Conservation (phyloP, 805 yeast genomes). For the Lipomyces anomalus region DNA sequence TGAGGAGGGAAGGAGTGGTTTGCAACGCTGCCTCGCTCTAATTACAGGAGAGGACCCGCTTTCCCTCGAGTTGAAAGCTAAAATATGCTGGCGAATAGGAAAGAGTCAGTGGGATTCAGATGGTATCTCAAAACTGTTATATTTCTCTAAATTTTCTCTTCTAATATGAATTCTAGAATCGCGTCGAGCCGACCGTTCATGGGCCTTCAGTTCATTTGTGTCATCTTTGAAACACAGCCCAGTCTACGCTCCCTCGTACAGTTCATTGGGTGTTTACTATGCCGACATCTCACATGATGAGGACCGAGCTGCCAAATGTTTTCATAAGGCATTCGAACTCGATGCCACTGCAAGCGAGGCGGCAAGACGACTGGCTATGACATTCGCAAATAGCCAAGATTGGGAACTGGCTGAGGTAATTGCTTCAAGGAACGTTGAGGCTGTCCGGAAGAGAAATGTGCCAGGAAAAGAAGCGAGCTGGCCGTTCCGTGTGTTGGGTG, state of each 20-base stretch:
- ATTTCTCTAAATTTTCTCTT: background rate
- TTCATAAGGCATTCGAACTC: constrained; percentile 81
- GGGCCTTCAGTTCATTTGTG: constrained; percentile 51
- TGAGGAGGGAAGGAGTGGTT: constrained; percentile 47
- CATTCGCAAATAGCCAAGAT: constrained; percentile 60
- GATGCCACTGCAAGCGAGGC: constrained; percentile 72
- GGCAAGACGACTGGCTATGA: constrained; percentile 63
- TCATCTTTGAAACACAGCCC: constrained; percentile 58
- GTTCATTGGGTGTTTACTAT: constrained; percentile 75
- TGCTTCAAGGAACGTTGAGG: constrained; percentile 57
- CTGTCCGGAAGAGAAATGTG: constrained; percentile 41
- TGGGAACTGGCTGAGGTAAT: constrained; percentile 83
- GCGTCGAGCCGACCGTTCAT: constrained; percentile 31
- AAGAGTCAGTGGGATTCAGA: constrained; percentile 44
- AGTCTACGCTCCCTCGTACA: constrained; percentile 70
- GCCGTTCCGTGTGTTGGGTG: constrained; percentile 88
- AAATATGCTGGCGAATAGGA: constrained; percentile 68
- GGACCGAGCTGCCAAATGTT: constrained; percentile 75
- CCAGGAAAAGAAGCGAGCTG: constrained; percentile 39
- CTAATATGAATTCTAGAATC: constrained; percentile 28
- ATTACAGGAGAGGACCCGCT: constrained; percentile 48
- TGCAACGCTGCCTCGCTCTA: constrained; percentile 42
- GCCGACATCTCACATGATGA: constrained; percentile 51
- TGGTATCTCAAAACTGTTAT: background rate
- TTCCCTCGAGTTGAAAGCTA: constrained; percentile 53